Base-by-base conservation (phyloP, 192 early-diverging fungal genomes). In the Backusella mclennaniae region DNA sequence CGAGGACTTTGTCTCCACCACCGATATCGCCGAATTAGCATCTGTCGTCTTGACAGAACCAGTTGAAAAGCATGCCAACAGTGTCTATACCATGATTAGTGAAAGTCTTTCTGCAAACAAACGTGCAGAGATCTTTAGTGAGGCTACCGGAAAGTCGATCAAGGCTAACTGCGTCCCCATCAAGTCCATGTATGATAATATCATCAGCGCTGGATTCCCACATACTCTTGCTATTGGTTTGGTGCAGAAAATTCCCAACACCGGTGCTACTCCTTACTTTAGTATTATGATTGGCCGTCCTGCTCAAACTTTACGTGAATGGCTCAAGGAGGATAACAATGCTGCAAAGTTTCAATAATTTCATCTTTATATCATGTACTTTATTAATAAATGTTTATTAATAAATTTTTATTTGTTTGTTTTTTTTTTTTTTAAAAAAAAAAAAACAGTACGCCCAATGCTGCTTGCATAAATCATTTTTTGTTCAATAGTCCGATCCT, bases 361-460 rank as follows among this genome's bases (percentile, higher is more conserved):
- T 44, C 9, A 15, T 49, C 15, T 49, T 6, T n/a, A 49, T n/a
- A 49, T n/a, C 46, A 49, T 49, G 6, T 49, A 49, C 17, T 49
- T 49, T 7, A 6, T 19, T 19, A 49, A 49, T 49, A 49, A 49
- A 49, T n/a, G 15, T 5, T 49, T 49, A 6, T 19, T 19, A 49
- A 49, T 49, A 49, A 49, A 49, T n/a, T 4, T 5, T 49, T 49
- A 12, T 17, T 44, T 44, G 38, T 44, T 44, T 44, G 42, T 17
- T 44, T 44, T 17, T 44, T 44, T 33, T 3, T 44, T 44, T 33
- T 3, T 3, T 0, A 33, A 33, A 33, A 12, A 39, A 39, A 39
- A 12, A n/a, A n/a, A 82, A 63, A 29, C 76, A 82, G 29, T 73
- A 82, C 3, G 81, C 69, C 81, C 81, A 82, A 38, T 82, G 77